A percentile compares a stretch with the other conserved stretches of the same genome.
phyloP scores from a whole-genome alignment of 176 grass and related monocot species.

The Urochloa ruziziensis region DNA sequence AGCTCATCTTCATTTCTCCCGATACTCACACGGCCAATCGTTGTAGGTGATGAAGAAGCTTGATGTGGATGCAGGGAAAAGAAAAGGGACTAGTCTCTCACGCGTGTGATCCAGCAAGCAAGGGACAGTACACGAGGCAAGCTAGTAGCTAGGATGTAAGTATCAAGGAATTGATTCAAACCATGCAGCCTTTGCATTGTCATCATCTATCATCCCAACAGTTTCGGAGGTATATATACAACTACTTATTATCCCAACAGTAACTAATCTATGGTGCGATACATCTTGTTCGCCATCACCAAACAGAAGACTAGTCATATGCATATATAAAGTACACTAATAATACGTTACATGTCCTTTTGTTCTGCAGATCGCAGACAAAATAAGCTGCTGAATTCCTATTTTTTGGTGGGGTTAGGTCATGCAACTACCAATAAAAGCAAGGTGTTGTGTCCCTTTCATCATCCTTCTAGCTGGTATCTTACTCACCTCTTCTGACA shows the following conservation, averaged over 20 bases:
- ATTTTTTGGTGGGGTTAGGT: neutral
- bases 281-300: neutral
- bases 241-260: too few species aligned
- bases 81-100: neutral
- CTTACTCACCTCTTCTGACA: neutral
- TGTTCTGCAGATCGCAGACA: neutral
- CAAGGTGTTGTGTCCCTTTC: constrained; percentile 16
- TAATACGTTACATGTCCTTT: neutral
- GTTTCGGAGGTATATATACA: neutral
- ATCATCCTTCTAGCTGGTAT: neutral
- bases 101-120: neutral
- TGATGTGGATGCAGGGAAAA: neutral
- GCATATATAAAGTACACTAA: neutral
- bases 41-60: neutral
- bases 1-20: neutral
- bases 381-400: neutral
- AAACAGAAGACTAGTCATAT: neutral
- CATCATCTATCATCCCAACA: neutral
- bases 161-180: constrained; percentile 5
- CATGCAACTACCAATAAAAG: constrained; percentile 15
- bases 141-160: too few species aligned
- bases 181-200: neutral
- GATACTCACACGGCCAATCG: neutral
- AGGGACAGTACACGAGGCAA: neutral
- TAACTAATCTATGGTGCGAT: neutral